These are phyloP conservation scores for Xylaria cubensis DNA, from an alignment of 495 filamentous ascomycete genomes.

Conservation along the genomic window DNA sequence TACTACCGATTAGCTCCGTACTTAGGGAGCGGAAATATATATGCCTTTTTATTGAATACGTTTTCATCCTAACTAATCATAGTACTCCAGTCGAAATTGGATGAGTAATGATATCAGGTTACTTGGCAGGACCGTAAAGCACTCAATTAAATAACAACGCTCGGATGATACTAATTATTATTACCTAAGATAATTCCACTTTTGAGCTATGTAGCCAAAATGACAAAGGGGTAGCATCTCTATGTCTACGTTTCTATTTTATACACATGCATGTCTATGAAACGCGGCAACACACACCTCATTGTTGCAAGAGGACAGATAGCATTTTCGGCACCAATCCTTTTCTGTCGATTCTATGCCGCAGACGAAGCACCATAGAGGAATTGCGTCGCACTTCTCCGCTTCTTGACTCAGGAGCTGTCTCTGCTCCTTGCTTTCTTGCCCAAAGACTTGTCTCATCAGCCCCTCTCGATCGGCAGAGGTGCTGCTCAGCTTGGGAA, in stretches of 20 bases:
- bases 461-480: slow-evolving; percentile 37
- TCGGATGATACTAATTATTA: too few species aligned
- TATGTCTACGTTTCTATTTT: slow-evolving; percentile 10
- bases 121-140: too few species aligned
- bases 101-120: neutral
- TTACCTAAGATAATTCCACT: too few species aligned
- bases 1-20: neutral
- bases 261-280: slow-evolving; percentile 24
- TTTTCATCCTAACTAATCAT: neutral
- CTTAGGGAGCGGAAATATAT: neutral
- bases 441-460: slow-evolving; percentile 53
- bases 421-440: slow-evolving; percentile 23
- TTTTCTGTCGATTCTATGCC: slow-evolving; percentile 15
- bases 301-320: slow-evolving; percentile 17
- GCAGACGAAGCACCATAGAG: slow-evolving; percentile 23
- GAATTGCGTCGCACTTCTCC: slow-evolving; percentile 3
- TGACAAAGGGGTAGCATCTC: neutral
- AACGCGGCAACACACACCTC: slow-evolving; percentile 15
- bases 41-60: neutral
- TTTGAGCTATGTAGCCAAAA: too few species aligned
- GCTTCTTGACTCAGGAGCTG: slow-evolving; percentile 18
- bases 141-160: too few species aligned
- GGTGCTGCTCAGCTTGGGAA: slow-evolving; percentile 51
- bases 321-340: slow-evolving; percentile 20
- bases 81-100: neutral